phyloP scores from a whole-genome alignment of 495 filamentous ascomycete genomes.

The Penicillium argentinense region DNA sequence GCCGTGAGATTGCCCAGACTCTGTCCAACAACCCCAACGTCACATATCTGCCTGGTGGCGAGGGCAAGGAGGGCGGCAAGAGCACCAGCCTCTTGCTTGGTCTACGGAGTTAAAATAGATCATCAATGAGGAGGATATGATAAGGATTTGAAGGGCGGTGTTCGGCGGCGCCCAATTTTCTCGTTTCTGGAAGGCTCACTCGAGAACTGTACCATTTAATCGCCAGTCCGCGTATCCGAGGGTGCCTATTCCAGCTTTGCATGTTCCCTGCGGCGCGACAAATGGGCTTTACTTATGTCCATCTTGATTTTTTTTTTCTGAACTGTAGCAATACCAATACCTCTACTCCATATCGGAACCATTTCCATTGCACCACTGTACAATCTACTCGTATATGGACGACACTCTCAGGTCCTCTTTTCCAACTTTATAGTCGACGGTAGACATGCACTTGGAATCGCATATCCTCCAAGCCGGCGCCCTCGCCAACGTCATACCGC shows the following conservation, averaged over 20 bases:
- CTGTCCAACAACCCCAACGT: slow-evolving; percentile 91
- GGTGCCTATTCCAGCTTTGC: slow-evolving; percentile 31
- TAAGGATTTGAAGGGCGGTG: slow-evolving; percentile 20
- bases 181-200: not conserved
- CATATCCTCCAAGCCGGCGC: slow-evolving; percentile 78
- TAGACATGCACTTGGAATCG: slow-evolving; percentile 90
- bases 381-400: slow-evolving; percentile 7
- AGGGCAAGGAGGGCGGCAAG: slow-evolving; percentile 64
- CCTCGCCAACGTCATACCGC: slow-evolving; percentile 71
- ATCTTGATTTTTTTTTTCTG: slow-evolving; percentile 21
- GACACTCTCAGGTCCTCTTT: not conserved
- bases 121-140: slow-evolving; percentile 6
- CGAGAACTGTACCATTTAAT: slow-evolving; percentile 34
- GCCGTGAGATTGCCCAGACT: slow-evolving; percentile 91
- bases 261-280: slow-evolving; percentile 31
- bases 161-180: slow-evolving; percentile 19
- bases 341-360: slow-evolving; percentile 24
- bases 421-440: slow-evolving; percentile 29
- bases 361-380: slow-evolving; percentile 23
- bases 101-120: slow-evolving; percentile 44
- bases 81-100: slow-evolving; percentile 60
- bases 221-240: slow-evolving; percentile 16
- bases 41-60: slow-evolving; percentile 83
- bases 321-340: slow-evolving; percentile 49
- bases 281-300: slow-evolving; percentile 27